phyloP scores from a whole-genome alignment of 805 yeast genomes.

The Pachysolen tannophilus region DNA sequence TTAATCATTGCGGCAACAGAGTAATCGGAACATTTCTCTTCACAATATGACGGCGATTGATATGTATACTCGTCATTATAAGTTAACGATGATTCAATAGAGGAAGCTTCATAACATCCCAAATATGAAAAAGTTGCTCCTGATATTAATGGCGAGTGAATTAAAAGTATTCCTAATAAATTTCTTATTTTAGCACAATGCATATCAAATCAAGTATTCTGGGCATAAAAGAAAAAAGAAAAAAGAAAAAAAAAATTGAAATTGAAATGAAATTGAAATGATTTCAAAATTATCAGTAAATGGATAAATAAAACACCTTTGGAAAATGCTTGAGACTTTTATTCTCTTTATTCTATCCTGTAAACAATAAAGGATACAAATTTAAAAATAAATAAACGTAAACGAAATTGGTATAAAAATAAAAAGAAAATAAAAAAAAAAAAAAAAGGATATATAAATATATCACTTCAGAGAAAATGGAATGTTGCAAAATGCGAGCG shows the following conservation, averaged over 20 bases:
- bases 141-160: not conserved
- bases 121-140: conserved; percentile 7
- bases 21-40: conserved; percentile 35
- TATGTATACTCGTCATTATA: conserved; percentile 40
- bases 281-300: not conserved
- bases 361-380: too few species aligned
- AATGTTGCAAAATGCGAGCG: too few species aligned
- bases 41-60: conserved; percentile 57
- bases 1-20: conserved; percentile 43
- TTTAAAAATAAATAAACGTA: too few species aligned
- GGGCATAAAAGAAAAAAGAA: too few species aligned
- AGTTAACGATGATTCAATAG: conserved; percentile 26
- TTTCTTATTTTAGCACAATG: too few species aligned
- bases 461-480: too few species aligned
- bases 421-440: too few species aligned
- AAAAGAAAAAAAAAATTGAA: not conserved
- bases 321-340: too few species aligned
- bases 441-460: too few species aligned
- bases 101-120: conserved; percentile 29
- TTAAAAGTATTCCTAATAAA: not conserved
- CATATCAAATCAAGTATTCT: too few species aligned
- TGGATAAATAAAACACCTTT: not conserved
- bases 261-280: not conserved
- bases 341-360: too few species aligned
- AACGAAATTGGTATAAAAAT: too few species aligned